Evolutionary conservation across 495 filamentous ascomycete species (phyloP), one percentile per base, ranked within the genome.

Genomic region (Xylaria palmicola): DNA sequence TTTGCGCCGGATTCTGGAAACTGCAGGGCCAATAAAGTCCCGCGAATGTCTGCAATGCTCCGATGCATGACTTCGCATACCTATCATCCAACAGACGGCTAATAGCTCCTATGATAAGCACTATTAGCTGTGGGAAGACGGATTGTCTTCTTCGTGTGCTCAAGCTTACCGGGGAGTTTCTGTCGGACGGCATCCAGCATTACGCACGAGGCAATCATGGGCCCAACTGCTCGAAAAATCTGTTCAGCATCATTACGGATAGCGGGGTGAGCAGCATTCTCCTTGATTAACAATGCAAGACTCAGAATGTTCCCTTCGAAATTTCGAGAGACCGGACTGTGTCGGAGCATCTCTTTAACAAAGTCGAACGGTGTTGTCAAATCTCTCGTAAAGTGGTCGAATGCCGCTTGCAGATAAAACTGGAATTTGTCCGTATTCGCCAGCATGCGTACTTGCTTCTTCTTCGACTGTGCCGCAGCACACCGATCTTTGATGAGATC

Each of bases 301-400:
- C 79, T 78, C 9, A 85, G 65, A 34, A 84, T 83, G 60, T 83
- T 81, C 0, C 82, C 81, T 24, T 78, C 77, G 71, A 85, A 82
- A 53, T 81, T 78, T 9, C 68, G 62, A 13, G 81, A 78, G 10
- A 80, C 76, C 3, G 77, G 77, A 44, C 76, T 81, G 27, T 75
- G 72, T 12, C 67, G 68, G 12, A 80, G 71, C 3, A 81, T 75
- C 15, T 74, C 76, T 56, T 79, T 66, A 24, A 84, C 76, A 59
- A 87, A 84, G 63, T 87, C 78, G 57, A 87, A 87, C 0, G 84
- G 82, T 5, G 62, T 69, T 49, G 84, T 73, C 4, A 83, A 73
- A 41, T 76, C 65, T 1, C 67, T 68, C 0, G 84, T 74, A 56
- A 87, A 87, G 62, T 87, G 84, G 32, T 83, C 77, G 55, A 83